A percentile compares a stretch with the other conserved stretches of the same genome.
Conservation (phyloP, 345 rosid species). For the Aquilaria sinensis region DNA sequence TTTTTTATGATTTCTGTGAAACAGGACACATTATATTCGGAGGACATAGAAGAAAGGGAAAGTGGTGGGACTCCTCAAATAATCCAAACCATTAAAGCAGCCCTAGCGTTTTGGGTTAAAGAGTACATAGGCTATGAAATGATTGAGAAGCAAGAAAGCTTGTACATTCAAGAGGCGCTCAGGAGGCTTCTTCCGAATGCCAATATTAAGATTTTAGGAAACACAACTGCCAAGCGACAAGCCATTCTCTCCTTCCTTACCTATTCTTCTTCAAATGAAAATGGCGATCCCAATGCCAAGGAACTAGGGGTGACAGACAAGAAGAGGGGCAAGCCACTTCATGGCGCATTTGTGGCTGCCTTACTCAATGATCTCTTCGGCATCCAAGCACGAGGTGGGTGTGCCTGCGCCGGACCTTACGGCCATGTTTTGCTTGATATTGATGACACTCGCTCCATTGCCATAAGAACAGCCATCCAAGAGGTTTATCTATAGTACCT, state of each 20-base stretch:
- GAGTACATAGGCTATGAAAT: slow-evolving; percentile 32
- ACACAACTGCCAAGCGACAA: slow-evolving; percentile 25
- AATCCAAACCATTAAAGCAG: slow-evolving; percentile 44
- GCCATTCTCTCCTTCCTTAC: slow-evolving; percentile 51
- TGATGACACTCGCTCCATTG: slow-evolving; percentile 17
- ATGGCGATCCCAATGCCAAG: not conserved
- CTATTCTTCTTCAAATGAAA: slow-evolving; percentile 25
- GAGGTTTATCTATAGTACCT: slow-evolving; percentile 21
- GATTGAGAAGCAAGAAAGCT: slow-evolving; percentile 29
- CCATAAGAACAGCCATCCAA: slow-evolving; percentile 32
- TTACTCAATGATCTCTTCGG: slow-evolving; percentile 62
- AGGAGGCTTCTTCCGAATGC: slow-evolving; percentile 34
- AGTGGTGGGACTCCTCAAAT: slow-evolving; percentile 59
- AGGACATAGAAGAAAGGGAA: slow-evolving; percentile 51
- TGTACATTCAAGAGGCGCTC: slow-evolving; percentile 31
- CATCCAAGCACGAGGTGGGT: slow-evolving; percentile 58
- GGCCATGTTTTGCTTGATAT: slow-evolving; percentile 45
- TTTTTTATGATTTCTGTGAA: too few relatives aligned
- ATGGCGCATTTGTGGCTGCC: slow-evolving; percentile 44
- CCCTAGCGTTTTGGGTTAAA: slow-evolving; percentile 54
- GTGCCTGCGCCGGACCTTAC: slow-evolving; percentile 71
- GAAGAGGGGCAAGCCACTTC: slow-evolving; percentile 44
- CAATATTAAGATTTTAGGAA: slow-evolving; percentile 42
- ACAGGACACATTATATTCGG: slow-evolving; percentile 43
- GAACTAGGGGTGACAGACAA: slow-evolving; percentile 33